Conservation (phyloP, 805 yeast species). For the Cyberlindnera sargentensis region DNA sequence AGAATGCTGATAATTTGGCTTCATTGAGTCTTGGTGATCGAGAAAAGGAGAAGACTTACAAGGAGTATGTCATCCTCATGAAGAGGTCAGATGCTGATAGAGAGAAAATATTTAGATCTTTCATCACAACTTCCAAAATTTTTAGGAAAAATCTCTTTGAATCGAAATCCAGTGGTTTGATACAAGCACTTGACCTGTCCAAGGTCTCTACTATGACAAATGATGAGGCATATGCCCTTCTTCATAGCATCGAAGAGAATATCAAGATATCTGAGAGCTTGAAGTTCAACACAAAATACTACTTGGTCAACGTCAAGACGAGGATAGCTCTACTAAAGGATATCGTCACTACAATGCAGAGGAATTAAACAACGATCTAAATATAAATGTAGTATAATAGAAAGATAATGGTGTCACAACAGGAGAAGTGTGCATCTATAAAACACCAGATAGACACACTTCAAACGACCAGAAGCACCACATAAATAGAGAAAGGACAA, state of each 20-base stretch:
- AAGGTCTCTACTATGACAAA: constrained; percentile 2
- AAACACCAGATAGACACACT: too few relatives aligned
- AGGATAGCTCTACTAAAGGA: not conserved
- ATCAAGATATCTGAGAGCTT: constrained; percentile 3
- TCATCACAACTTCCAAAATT: constrained; percentile 13
- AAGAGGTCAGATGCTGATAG: constrained; percentile 15
- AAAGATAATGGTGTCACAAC: too few relatives aligned
- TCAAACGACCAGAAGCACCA: not conserved
- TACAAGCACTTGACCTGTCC: not conserved
- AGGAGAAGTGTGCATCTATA: too few relatives aligned
- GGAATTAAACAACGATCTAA: too few relatives aligned
- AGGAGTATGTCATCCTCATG: constrained; percentile 24
- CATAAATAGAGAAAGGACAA: not conserved
- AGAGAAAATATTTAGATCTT: constrained; percentile 11
- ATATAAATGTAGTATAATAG: too few relatives aligned
- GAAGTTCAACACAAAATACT: constrained; percentile 6
- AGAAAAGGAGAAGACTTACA: constrained; percentile 31
- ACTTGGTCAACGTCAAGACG: constrained; percentile 3
- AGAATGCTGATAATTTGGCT: constrained; percentile 24
- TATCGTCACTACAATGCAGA: not conserved
- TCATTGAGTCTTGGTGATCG: constrained; percentile 25
- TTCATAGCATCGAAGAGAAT: constrained; percentile 1
- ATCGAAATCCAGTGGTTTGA: not conserved
- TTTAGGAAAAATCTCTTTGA: constrained; percentile 13
- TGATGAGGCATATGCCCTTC: constrained; percentile 3